Evolutionary conservation across 768 basidiomycete genomes (phyloP).

Genomic region (Boletus rufocinnamomeus): DNA sequence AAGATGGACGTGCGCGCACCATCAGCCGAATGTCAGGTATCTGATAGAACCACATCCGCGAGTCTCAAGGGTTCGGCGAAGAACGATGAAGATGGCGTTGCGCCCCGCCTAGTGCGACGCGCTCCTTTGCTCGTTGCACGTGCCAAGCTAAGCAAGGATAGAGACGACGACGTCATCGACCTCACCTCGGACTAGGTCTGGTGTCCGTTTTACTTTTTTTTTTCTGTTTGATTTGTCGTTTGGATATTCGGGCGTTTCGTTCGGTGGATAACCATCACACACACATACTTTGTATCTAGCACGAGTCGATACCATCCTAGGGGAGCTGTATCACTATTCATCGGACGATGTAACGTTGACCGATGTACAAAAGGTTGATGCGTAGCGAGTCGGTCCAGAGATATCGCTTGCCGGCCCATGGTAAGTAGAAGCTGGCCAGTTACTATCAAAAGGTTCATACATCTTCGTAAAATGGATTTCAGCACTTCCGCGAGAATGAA

Average conservation of each 20-base stretch:
- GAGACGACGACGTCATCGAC: constrained; percentile 39
- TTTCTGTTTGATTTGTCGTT: background rate
- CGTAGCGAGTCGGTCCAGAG: too few relatives aligned
- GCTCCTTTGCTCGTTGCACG: constrained; percentile 30
- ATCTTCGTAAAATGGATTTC: too few relatives aligned
- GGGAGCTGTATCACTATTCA: background rate
- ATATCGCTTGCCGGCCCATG: too few relatives aligned
- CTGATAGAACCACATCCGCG: background rate
- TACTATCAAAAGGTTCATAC: too few relatives aligned
- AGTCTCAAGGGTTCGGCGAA: background rate
- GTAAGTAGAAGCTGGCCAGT: too few relatives aligned
- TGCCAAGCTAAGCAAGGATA: constrained; percentile 11
- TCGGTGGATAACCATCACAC: background rate
- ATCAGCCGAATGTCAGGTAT: background rate
- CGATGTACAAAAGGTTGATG: too few relatives aligned
- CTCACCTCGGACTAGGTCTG: constrained; percentile 36
- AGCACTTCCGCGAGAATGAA: too few relatives aligned
- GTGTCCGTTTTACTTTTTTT: background rate
- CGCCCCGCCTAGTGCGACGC: background rate
- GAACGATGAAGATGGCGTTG: background rate
- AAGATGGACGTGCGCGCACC: background rate
- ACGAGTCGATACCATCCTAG: background rate
- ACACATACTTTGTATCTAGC: background rate
- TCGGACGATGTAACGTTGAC: background rate
- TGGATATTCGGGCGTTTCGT: background rate